Evolutionary conservation across 495 filamentous ascomycete species (phyloP).

Genomic region (Paragyromitra xinjiangensis): DNA sequence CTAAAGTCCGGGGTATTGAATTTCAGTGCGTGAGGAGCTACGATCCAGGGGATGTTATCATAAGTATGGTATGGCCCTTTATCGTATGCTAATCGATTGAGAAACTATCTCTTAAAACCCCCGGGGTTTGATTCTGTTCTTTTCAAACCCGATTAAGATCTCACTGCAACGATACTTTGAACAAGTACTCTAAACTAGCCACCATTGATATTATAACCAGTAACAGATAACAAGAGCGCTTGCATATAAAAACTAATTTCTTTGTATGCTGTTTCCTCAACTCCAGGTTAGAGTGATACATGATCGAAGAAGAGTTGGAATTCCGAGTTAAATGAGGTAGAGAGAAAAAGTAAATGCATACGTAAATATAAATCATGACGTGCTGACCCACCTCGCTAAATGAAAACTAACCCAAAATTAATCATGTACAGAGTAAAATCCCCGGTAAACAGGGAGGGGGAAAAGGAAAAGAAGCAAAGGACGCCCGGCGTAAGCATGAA

Average conservation of each 20-base stretch:
- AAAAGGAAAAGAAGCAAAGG: neutral
- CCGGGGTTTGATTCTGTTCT: no score
- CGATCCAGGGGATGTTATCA: no score
- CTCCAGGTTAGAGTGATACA: neutral
- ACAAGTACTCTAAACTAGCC: no score
- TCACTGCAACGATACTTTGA: no score
- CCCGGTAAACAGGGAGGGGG: neutral
- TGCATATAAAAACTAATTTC: neutral
- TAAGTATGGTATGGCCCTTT: no score
- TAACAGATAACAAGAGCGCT: neutral
- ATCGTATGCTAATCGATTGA: no score
- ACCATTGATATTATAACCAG: neutral
- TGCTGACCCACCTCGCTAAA: neutral
- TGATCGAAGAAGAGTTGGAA: neutral
- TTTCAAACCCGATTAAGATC: no score
- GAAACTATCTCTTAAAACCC: no score
- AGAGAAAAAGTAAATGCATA: neutral
- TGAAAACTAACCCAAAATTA: conserved; percentile 16
- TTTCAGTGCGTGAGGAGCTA: no score
- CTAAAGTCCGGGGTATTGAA: no score
- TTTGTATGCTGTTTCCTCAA: neutral
- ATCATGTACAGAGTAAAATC: neutral
- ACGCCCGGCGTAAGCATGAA: conserved; percentile 15
- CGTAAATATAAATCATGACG: no score
- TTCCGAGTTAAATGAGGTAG: neutral